Evolutionary conservation across 176 grass and related monocot genomes (phyloP), one percentile per base, ranked within the genome.

Genomic region (Hordeum vulgare): DNA sequence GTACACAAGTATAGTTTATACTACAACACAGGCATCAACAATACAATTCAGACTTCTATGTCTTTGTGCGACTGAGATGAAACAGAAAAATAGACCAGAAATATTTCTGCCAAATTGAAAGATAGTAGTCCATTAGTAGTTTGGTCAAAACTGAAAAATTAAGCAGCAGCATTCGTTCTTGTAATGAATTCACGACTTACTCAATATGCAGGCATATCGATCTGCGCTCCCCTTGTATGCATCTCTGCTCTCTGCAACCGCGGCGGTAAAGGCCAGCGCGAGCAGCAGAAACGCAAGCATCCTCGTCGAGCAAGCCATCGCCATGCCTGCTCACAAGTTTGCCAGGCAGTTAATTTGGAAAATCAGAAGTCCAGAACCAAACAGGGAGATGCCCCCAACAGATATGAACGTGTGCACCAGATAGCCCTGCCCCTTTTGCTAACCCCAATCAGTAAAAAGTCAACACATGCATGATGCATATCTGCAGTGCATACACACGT

Each of bases 321-420:
- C 77, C 42, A 77, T 78, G 20, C 74, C 84, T 90, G 88, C 34
- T 37, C 42, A 60, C 36, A 71, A 71, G 15, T 69, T 33, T 39
- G 54, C 53, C 37, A 15, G 45, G 8, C 53, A 81, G 62, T 41
- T 51, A 51, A 51, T 51, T 81, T 40, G 61, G 29, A 61, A 61
- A 69, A 53, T 23, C 70, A 80, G 10, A 84, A 47, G 0, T n/a
- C n/a, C n/a, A n/a, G n/a, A n/a, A 0, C 0, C 0, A 15, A 28
- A 8, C 26, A 47, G 58, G 71, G 70, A 78, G 31, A 15, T 74
- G 18, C 41, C 25, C 41, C 25, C 14, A 35, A 9, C 1, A 27
- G 1, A 66, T 61, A 66, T 84, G 44, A 20, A 15, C 27, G n/a
- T 17, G 20, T 58, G 11, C 62, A 15, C 49, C 62, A 25, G 77